Base-by-base conservation (phyloP, 2,329 filamentous ascomycete species). In the Aspergillus brasiliensis region DNA sequence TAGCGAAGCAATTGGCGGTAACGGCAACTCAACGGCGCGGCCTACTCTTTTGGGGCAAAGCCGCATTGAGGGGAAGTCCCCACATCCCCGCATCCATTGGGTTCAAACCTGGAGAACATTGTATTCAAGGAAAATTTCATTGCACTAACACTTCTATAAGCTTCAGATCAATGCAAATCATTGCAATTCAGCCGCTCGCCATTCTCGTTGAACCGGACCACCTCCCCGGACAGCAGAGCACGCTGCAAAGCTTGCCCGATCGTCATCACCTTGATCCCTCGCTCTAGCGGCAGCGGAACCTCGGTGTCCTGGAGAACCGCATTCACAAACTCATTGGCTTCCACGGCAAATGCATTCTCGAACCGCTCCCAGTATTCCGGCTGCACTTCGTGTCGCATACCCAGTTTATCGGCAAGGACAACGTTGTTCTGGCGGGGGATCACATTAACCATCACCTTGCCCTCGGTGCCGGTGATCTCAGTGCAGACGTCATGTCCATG, bases 311-410 rank as follows among this genome's bases (percentile, higher is more conserved):
- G 67, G n/a, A 78, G 60, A n/a, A 73, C 69, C 4, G 70, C 66
- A 1, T 68, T 73, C 3, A 71, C 68, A 62, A 79, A 79, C 66
- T 78, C 76, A 52, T 76, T 74, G 2, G 73, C 73, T 64, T 80
- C 78, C 15, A 67, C 71, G 0, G 72, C 75, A 59, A 80, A 80
- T 0, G 76, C 76, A 47, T 70, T 63, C 61, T 78, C 76, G 52
- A 78, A 78, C 13, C 75, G 67, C 23, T 77, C 71, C 67, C 73
- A 79, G 61, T 77, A 79, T 49, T 78, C 71, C 17, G 64, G 63
- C 27, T 72, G 74, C 5, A 77, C 73, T 62, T 78, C 75, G 51
- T 73, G 66, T 5, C 67, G 70, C 38, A 78, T 75, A 3, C 77
- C 76, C 28, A 60, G 58, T 10, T 62, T 66, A 56, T 72, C 69